These are phyloP conservation scores for Coprinopsis cinerea DNA, from an alignment of 768 basidiomycete genomes.

Conservation along the genomic window DNA sequence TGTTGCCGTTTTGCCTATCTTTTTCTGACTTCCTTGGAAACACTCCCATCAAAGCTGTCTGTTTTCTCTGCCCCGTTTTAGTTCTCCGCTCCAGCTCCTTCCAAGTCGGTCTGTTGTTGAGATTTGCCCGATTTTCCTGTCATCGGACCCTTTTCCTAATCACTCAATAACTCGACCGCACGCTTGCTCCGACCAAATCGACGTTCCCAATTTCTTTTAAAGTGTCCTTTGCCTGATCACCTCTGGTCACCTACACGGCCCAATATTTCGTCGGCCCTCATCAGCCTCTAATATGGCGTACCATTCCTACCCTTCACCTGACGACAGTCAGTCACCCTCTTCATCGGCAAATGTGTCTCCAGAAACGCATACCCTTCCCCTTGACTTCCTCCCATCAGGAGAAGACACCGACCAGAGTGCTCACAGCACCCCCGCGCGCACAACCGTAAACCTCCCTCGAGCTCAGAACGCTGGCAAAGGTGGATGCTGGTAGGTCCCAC, in stretches of 20 bases:
- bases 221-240: slow-evolving; percentile 18
- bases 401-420: slow-evolving; percentile 30
- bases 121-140: slow-evolving; percentile 30
- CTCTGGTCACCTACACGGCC: slow-evolving; percentile 17
- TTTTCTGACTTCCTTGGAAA: slow-evolving; percentile 38
- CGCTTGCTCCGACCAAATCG: slow-evolving; percentile 29
- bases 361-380: slow-evolving; percentile 29
- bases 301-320: slow-evolving; percentile 41
- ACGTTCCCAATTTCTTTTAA: slow-evolving; percentile 28
- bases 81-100: slow-evolving; percentile 23
- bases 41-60: slow-evolving; percentile 36
- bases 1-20: slow-evolving; percentile 27
- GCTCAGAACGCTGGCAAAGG: slow-evolving; percentile 57
- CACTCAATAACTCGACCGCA: slow-evolving; percentile 31
- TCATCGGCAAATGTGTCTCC: slow-evolving; percentile 43
- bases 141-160: slow-evolving; percentile 26
- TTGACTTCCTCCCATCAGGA: slow-evolving; percentile 29
- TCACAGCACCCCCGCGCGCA: slow-evolving; percentile 42
- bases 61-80: slow-evolving; percentile 31
- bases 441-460: slow-evolving; percentile 46
- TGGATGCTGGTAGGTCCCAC: slow-evolving; percentile 66
- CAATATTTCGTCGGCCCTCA: slow-evolving; percentile 12
- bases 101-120: slow-evolving; percentile 27
- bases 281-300: slow-evolving; percentile 54
- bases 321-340: slow-evolving; percentile 44